These are phyloP conservation scores for Postia placenta DNA, from an alignment of 768 basidiomycete species.

Conservation along the genomic window DNA sequence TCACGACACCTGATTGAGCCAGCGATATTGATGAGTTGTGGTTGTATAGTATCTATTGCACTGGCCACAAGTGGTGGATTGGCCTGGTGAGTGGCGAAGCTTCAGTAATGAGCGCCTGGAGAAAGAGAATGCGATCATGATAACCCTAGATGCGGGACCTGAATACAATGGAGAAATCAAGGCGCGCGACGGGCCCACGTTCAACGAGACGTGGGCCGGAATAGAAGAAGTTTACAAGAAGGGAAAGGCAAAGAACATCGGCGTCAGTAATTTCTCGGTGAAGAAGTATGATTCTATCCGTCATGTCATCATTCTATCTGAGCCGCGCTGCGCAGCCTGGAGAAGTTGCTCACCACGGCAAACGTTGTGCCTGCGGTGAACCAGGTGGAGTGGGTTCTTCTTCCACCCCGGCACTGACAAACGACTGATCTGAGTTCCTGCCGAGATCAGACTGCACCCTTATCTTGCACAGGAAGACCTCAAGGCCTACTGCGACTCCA, in stretches of 20 bases:
- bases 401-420: not conserved
- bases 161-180: slow-evolving; percentile 29
- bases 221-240: slow-evolving; percentile 44
- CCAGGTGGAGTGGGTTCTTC: slow-evolving; percentile 29
- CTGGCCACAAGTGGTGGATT: slow-evolving; percentile 34
- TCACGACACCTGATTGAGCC: not conserved
- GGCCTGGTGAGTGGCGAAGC: too few relatives aligned
- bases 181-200: slow-evolving; percentile 21
- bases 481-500: slow-evolving; percentile 38
- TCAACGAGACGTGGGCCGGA: slow-evolving; percentile 42
- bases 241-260: slow-evolving; percentile 45
- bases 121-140: too few relatives aligned
- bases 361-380: slow-evolving; percentile 31
- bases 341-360: slow-evolving; percentile 22
- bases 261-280: slow-evolving; percentile 56
- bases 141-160: slow-evolving; percentile 20
- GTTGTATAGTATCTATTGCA: slow-evolving; percentile 41
- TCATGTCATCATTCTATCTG: not conserved
- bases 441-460: slow-evolving; percentile 41
- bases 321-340: slow-evolving; percentile 14
- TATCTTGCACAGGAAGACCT: slow-evolving; percentile 46
- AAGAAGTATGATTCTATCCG: slow-evolving; percentile 37
- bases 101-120: too few relatives aligned
- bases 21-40: not conserved
- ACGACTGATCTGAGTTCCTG: not conserved